Evolutionary conservation across 306 rosid genomes (phyloP).

Genomic region (Ammopiptanthus mongolicus): DNA sequence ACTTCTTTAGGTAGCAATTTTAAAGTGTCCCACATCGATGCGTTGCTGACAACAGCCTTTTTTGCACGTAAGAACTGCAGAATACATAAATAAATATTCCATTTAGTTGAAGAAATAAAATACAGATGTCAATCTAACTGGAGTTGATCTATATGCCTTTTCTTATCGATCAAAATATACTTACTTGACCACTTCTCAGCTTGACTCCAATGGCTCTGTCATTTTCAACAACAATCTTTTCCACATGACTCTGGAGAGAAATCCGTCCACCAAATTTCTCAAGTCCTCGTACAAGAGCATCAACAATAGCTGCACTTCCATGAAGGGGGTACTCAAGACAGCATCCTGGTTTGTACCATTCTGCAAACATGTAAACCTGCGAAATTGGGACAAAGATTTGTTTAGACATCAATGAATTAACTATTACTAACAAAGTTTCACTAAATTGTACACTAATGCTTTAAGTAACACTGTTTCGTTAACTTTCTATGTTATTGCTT

Average conservation of each 20-base stretch:
- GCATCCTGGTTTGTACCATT: constrained; percentile 95
- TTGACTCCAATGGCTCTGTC: constrained; percentile 79
- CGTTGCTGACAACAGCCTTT: constrained; percentile 86
- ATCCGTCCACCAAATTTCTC: constrained; percentile 80
- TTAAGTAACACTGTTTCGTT: not conserved
- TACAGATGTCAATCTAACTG: not conserved
- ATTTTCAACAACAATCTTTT: constrained; percentile 63
- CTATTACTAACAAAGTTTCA: not conserved
- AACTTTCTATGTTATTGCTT: not conserved
- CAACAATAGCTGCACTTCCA: constrained; percentile 74
- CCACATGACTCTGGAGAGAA: constrained; percentile 75
- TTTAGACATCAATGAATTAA: not conserved
- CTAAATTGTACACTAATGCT: not conserved
- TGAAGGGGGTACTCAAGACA: constrained; percentile 83
- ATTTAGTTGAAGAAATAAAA: not conserved
- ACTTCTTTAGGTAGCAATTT: constrained; percentile 60
- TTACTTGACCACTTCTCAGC: constrained; percentile 74
- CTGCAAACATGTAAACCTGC: constrained; percentile 94
- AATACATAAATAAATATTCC: constrained; percentile 1
- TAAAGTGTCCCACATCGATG: constrained; percentile 92
- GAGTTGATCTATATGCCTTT: not conserved
- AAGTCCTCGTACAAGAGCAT: constrained; percentile 80
- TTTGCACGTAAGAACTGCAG: constrained; percentile 78
- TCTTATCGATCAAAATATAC: constrained; percentile 20
- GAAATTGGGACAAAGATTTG: not conserved